Percentiles rank a stretch among this genome's conserved stretches.
phyloP scores from a whole-genome alignment of 306 rosid genomes.

The Psophocarpus tetragonolobus region DNA sequence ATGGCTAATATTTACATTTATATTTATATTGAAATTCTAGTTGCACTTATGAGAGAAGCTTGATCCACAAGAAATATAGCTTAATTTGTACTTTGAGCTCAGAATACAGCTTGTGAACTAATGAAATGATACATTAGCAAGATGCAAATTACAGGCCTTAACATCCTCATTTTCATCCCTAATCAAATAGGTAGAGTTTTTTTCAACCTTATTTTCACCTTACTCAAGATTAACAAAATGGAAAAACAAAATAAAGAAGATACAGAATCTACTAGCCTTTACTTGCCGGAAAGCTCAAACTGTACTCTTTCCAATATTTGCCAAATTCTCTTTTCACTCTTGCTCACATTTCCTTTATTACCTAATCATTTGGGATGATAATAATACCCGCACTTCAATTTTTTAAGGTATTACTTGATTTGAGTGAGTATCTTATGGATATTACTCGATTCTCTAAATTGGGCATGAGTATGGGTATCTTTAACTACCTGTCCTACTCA shows the following conservation, averaged over 20 bases:
- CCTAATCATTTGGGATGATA: too few relatives aligned
- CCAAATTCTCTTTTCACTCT: too few relatives aligned
- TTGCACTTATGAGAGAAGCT: slow-evolving; percentile 18
- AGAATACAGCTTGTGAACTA: slow-evolving; percentile 2
- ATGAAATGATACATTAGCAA: not conserved
- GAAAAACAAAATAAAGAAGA: not conserved
- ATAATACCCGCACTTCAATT: too few relatives aligned
- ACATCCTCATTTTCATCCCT: not conserved
- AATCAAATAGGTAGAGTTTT: slow-evolving; percentile 12
- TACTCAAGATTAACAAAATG: not conserved
- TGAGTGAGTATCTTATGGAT: too few relatives aligned
- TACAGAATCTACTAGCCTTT: not conserved
- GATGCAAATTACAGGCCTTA: slow-evolving; percentile 6
- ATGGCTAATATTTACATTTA: not conserved
- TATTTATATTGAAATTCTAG: not conserved
- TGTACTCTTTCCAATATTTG: too few relatives aligned
- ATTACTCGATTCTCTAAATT: too few relatives aligned
- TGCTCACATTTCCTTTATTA: too few relatives aligned
- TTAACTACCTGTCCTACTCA: too few relatives aligned
- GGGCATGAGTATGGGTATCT: too few relatives aligned
- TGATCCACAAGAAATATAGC: slow-evolving; percentile 11
- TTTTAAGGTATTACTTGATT: too few relatives aligned
- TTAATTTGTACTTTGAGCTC: slow-evolving; percentile 4
- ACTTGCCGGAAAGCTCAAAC: not conserved
- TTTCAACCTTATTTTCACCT: not conserved